Base-by-base conservation (phyloP, 805 yeast species). In the Candida corydali region DNA sequence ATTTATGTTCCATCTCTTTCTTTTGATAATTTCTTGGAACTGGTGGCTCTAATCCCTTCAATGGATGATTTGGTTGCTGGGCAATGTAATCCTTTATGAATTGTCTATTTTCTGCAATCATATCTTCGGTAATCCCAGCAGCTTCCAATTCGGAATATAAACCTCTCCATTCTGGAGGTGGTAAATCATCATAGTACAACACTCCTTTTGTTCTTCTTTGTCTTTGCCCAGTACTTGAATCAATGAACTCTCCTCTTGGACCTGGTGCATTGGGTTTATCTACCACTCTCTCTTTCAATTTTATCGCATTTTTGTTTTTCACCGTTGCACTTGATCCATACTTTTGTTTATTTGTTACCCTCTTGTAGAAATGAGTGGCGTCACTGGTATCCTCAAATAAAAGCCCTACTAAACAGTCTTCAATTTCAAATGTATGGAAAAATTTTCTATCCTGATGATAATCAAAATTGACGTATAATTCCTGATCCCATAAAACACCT, bases 401-500 rank as follows among this genome's bases (percentile, higher is more conserved):
- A 16, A 93, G 67, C 0, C 98, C 98, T 8, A 80, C 88, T 36
- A 70, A 72, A 55, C 96, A 89, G 16, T 86, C 94, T 49, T 93
- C 98, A 31, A 87, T 68, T 64, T 93, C 98, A 63, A 93, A 93
- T 5, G 94, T 73, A 57, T 93, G 98, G 71, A 93, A 93, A 61
- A 86, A 93, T 26, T 95, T 80, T 22, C 98, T 75, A 59, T 93
- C 98, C 59, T 93, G 98, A 53, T 85, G 77, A 61, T 93, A 93
- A 49, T 82, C 81, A 58, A 93, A 88, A 50, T 86, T 82, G 9
- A 86, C 80, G 51, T 86, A 91, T 33, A 93, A 61, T 59, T 93
- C 98, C 59, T 93, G 98, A 59, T 93, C 98, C 98, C 98, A 93
- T 0, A 93, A 46, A 0, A 93, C 95, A 24, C 98, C 98, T 28